phyloP scores from a whole-genome alignment of 306 rosid species.

The Quercus agrifolia region DNA sequence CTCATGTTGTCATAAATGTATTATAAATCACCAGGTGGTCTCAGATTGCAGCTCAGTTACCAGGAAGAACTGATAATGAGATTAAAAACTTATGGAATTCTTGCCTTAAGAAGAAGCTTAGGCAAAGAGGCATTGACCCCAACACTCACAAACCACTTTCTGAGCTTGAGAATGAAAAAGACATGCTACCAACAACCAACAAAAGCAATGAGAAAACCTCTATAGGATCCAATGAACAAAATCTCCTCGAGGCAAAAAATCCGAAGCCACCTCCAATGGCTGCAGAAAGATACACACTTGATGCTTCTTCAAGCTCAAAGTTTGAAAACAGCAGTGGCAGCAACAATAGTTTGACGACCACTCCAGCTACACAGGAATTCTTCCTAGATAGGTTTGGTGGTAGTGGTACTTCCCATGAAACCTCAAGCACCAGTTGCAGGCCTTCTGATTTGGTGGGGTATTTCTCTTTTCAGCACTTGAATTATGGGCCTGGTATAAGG shows the following conservation, averaged over 20 bases:
- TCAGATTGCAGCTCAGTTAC: conserved; percentile 89
- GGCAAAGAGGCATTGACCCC: conserved; percentile 90
- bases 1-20: neutral
- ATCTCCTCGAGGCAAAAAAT: conserved; percentile 26
- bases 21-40: conserved; percentile 65
- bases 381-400: conserved; percentile 41
- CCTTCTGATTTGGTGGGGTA: conserved; percentile 49
- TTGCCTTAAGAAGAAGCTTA: conserved; percentile 85
- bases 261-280: conserved; percentile 22
- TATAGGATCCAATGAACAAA: conserved; percentile 43
- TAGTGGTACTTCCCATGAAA: conserved; percentile 26
- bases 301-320: conserved; percentile 36
- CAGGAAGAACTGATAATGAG: conserved; percentile 94
- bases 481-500: conserved; percentile 41
- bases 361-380: conserved; percentile 50
- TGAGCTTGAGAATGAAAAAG: conserved; percentile 36
- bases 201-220: conserved; percentile 51
- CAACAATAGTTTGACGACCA: conserved; percentile 24
- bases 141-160: conserved; percentile 75
- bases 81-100: conserved; percentile 93
- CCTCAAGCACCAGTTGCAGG: conserved; percentile 39
- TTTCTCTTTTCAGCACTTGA: conserved; percentile 51
- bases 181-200: conserved; percentile 19
- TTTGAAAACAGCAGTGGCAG: conserved; percentile 17
- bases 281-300: conserved; percentile 32